Conservation (phyloP, 2,329 filamentous ascomycete genomes). For the Fusarium nurragi region DNA sequence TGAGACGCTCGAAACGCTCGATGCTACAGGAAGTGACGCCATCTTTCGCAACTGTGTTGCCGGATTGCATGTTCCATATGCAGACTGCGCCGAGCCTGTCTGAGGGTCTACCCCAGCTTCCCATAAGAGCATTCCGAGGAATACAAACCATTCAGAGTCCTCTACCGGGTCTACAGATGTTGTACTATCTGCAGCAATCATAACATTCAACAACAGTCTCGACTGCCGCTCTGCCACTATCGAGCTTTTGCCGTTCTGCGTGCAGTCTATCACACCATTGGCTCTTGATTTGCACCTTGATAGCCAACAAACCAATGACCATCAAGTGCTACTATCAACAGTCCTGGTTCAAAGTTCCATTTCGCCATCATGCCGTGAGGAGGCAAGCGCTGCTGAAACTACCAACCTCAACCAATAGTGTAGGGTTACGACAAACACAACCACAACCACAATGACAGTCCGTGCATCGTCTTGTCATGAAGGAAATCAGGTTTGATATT, state of each 20-base stretch:
- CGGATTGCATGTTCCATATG: slow-evolving; percentile 32
- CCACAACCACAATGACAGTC: slow-evolving; percentile 17
- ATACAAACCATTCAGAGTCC: too few relatives aligned
- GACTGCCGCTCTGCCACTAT: slow-evolving; percentile 20
- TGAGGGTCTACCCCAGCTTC: slow-evolving; percentile 22
- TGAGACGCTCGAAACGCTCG: slow-evolving; percentile 37
- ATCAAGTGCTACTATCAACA: slow-evolving; percentile 20
- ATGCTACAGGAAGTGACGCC: slow-evolving; percentile 39
- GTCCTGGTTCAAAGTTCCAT: slow-evolving; percentile 15
- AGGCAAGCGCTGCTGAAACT: slow-evolving; percentile 38
- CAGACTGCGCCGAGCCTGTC: slow-evolving; percentile 22
- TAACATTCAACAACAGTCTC: slow-evolving; percentile 8
- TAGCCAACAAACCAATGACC: slow-evolving; percentile 32
- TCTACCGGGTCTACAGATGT: slow-evolving; percentile 23
- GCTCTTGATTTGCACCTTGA: slow-evolving; percentile 29
- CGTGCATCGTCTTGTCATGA: slow-evolving; percentile 30
- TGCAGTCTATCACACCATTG: slow-evolving; percentile 34
- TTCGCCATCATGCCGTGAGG: slow-evolving; percentile 29
- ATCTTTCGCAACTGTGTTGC: slow-evolving; percentile 34
- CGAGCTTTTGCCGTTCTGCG: slow-evolving; percentile 16
- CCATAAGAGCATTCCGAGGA: slow-evolving; percentile 29
- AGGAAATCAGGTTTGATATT: not conserved
- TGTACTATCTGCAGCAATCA: slow-evolving; percentile 31
- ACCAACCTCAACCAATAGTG: slow-evolving; percentile 7
- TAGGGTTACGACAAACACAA: slow-evolving; percentile 6